Evolutionary conservation across 78 protist genomes (phyloP), one percentile per base, ranked within the genome.

Genomic region (Cavenderia fasciculata): DNA sequence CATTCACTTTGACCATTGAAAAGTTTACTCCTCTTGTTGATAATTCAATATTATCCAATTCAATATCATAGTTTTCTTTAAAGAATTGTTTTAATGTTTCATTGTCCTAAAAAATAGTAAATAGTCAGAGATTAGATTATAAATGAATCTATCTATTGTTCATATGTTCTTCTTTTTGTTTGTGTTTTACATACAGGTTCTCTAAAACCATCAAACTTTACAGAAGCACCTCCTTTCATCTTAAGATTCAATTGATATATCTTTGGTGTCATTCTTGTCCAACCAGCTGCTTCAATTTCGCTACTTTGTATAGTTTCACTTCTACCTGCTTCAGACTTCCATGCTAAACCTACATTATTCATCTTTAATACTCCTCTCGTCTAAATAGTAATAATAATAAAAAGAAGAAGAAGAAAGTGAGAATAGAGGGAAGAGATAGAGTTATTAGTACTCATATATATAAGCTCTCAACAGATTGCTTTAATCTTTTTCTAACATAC

Each of bases 161-260:
- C 33, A 16, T 6, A 59, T 23, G 4, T 5, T 11, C 5, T 73
- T 4, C 6, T 73, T 51, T 41, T 59, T 23, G 29, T 59, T 7
- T 43, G 5, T 4, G 19, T 8, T 3, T 6, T 51, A 11, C 36
- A n/a, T 31, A 77, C 87, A 12, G 59, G 86, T 21, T 87, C 93
- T 65, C 66, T 87, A 59, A 87, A 87, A 11, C 93, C 93, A 87
- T 87, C 93, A 59, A 74, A 87, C 52, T 82, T 82, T 40, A 82
- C 47, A 7, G 27, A 10, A 27, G 68, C 21, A 2, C 78, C 90
- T 44, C 71, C 69, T 36, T 57, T 68, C 2, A 82, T 29, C 29
- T 41, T 18, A 19, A 82, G 25, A 41, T 52, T 43, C 40, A 82
- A 31, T 82, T 82, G 90, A 82, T 52, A 82, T 40, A 82, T 23